Base-by-base conservation (phyloP, 192 early-diverging fungal genomes). In the Chytriomyces confervae region DNA sequence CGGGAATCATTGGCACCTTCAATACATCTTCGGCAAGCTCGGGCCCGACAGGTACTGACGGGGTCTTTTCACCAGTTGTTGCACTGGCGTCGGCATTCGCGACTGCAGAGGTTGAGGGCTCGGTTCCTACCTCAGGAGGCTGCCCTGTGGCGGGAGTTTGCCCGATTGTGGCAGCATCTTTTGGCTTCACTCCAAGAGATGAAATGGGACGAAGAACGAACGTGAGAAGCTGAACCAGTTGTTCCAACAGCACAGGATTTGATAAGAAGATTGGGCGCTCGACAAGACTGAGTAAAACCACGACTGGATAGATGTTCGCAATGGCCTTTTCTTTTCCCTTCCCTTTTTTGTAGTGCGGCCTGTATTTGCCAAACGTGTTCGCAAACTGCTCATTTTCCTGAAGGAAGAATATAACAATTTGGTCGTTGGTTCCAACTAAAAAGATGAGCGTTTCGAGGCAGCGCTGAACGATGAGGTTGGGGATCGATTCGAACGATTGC, bases 391-490 rank as follows among this genome's bases (percentile, higher is more conserved):
- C 94, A 64, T 89, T 89, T 73, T 93, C 92, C 9, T 85, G 85
- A 60, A 96, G 81, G 80, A 96, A 93, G 76, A 94, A 97, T 20
- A 88, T 90, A 50, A 90, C 87, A 0, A 95, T 87, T 36, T 89
- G 88, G 1, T 91, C 86, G 78, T 97, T 98, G 77, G 84, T 91
- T 24, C 87, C 82, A 0, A 95, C 94, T 65, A 99, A 86, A 65
- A 89, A 90, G 51, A 88, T 91, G 48, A 99, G 85, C 16, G 92
- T 89, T 69, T 97, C 95, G 10, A 99, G 85, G 80, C 92, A 93
- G 20, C 97, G 86, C 76, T 96, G 94, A 5, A 94, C 93, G 6
- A 96, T 92, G n/a, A 97, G 78, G 69, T 95, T 96, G 0, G 97
- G 95, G 0, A 94, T 89, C 20, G 90, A 87, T 49, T 94, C 93